These are phyloP conservation scores for Aspergillus transmontanensis DNA, from an alignment of 2,329 filamentous ascomycete genomes.

Conservation along the genomic window DNA sequence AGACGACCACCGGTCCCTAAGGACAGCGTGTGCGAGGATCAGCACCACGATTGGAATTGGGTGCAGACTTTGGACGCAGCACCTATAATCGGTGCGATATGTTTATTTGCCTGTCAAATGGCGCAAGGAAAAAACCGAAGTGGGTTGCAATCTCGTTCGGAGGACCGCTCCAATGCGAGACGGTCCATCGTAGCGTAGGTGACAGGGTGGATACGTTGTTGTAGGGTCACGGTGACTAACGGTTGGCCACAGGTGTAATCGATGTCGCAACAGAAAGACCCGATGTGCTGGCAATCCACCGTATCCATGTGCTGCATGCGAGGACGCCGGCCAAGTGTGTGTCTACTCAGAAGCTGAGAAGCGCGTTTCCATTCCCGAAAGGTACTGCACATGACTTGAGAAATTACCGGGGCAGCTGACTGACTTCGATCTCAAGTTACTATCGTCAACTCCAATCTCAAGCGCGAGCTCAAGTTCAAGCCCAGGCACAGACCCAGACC, in stretches of 20 bases:
- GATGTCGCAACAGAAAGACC: slow-evolving; percentile 40
- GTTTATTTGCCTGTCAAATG: slow-evolving; percentile 10
- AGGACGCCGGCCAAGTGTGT: slow-evolving; percentile 34
- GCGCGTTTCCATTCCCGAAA: slow-evolving; percentile 39
- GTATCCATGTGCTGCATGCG: slow-evolving; percentile 37
- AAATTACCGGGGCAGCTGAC: slow-evolving; percentile 6
- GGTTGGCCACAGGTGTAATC: slow-evolving; percentile 32
- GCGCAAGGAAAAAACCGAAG: slow-evolving; percentile 12
- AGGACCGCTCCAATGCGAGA: slow-evolving; percentile 22
- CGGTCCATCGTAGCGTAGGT: slow-evolving; percentile 34
- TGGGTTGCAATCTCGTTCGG: slow-evolving; percentile 16
- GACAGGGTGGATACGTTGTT: background rate
- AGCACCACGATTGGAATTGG: background rate
- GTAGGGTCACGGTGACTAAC: slow-evolving; percentile 1
- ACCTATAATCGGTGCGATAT: slow-evolving; percentile 6
- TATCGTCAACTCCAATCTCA: slow-evolving; percentile 38
- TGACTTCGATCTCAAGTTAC: slow-evolving; percentile 23
- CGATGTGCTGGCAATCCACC: slow-evolving; percentile 40
- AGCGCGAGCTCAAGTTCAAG: slow-evolving; percentile 21
- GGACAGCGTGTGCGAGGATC: background rate
- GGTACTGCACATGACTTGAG: slow-evolving; percentile 21
- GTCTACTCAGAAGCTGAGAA: slow-evolving; percentile 42
- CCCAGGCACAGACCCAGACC: slow-evolving; percentile 14
- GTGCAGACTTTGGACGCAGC: background rate
- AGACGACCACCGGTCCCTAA: background rate